Evolutionary conservation across 2,329 filamentous ascomycete genomes (phyloP).

Genomic region (Pseudogymnoascus sp.): DNA sequence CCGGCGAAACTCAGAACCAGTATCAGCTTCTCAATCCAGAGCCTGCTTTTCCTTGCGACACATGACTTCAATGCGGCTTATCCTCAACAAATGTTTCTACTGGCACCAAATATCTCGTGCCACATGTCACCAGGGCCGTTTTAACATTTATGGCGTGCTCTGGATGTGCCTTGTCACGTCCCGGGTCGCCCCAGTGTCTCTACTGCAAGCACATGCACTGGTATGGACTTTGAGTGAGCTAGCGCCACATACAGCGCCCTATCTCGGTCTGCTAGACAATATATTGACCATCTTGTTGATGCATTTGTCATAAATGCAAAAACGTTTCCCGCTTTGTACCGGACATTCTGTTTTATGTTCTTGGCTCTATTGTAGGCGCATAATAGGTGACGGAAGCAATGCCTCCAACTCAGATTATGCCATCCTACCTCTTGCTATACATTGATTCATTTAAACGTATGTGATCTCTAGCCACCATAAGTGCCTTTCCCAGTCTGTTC

Average conservation of each 20-base stretch:
- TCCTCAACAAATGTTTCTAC: background rate
- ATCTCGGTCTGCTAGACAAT: background rate
- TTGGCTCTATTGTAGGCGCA: background rate
- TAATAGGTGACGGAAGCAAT: background rate
- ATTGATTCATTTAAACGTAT: slow-evolving; percentile 8
- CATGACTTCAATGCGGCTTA: no score
- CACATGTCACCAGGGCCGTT: background rate
- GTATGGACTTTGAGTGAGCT: background rate
- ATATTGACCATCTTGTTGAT: background rate
- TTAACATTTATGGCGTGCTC: background rate
- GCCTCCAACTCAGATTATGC: background rate
- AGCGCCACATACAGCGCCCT: background rate
- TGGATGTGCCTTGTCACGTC: background rate
- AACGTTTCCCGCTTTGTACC: background rate
- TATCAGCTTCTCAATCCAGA: background rate
- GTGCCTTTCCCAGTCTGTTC: slow-evolving; percentile 26
- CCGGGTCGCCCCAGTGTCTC: background rate
- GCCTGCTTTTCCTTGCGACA: background rate
- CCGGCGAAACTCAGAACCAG: background rate
- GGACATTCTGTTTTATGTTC: background rate
- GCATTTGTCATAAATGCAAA: background rate
- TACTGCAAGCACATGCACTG: background rate
- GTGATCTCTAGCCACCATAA: slow-evolving; percentile 23
- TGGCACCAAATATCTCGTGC: background rate
- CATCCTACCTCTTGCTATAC: background rate